phyloP scores from a whole-genome alignment of 176 grass and related monocot genomes.

The Echinochloa phyllopogon region DNA sequence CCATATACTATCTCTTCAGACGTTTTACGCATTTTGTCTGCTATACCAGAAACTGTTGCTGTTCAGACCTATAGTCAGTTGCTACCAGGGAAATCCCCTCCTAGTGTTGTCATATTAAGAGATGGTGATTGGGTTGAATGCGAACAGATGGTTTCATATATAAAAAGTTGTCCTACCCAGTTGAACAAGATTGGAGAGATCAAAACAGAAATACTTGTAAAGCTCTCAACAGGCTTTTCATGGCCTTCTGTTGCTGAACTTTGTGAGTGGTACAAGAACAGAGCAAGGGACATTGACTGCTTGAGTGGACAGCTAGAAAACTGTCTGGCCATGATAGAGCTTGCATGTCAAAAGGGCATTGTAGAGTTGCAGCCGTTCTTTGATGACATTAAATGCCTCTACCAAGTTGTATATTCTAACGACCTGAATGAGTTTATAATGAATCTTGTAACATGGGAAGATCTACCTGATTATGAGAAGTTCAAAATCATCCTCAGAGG shows the following conservation, averaged over 20 bases:
- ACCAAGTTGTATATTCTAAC: conserved; percentile 73
- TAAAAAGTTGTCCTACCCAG: conserved; percentile 51
- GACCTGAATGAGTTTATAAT: conserved; percentile 70
- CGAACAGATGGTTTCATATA: conserved; percentile 74
- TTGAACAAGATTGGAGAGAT: conserved; percentile 54
- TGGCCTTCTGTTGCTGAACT: conserved; percentile 84
- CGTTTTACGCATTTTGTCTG: conserved; percentile 73
- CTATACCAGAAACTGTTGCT: conserved; percentile 90
- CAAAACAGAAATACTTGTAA: conserved; percentile 85
- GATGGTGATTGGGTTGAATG: conserved; percentile 93
- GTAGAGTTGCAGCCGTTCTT: conserved; percentile 63
- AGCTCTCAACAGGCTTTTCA: conserved; percentile 62
- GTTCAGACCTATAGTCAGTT: conserved; percentile 91
- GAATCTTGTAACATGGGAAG: conserved; percentile 79
- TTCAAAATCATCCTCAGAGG: conserved; percentile 92
- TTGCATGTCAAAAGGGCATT: conserved; percentile 83
- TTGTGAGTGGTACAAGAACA: conserved; percentile 76
- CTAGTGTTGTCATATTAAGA: conserved; percentile 66
- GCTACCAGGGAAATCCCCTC: conserved; percentile 75
- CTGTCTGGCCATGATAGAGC: conserved; percentile 74
- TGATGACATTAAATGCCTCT: conserved; percentile 85
- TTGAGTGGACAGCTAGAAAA: conserved; percentile 97
- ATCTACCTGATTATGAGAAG: conserved; percentile 78
- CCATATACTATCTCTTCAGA: conserved; percentile 77
- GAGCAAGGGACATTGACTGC: conserved; percentile 94